Conservation (phyloP, 2,329 filamentous ascomycete genomes). For the Colletotrichum cuscutae region DNA sequence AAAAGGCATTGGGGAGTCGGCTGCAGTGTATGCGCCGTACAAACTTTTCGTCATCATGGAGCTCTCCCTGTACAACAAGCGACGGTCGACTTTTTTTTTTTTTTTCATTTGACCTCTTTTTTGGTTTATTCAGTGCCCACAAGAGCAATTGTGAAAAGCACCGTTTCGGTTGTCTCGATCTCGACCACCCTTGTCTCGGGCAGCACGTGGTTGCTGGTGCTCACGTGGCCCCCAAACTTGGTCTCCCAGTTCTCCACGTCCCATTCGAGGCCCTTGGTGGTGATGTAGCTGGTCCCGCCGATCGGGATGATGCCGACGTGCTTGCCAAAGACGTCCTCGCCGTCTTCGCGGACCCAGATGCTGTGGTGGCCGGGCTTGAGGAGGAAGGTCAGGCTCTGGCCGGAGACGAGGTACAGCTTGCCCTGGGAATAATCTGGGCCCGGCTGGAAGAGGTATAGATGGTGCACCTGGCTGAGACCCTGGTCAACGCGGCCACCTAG, state of each 20-base stretch:
- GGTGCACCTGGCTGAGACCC: conserved; percentile 87
- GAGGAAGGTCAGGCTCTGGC: conserved; percentile 83
- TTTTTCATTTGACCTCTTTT: no score
- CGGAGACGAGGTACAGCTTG: conserved; percentile 81
- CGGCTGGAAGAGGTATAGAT: conserved; percentile 75
- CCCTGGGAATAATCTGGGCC: conserved; percentile 61
- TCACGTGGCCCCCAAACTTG: conserved; percentile 76
- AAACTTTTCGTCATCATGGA: conserved; percentile 3
- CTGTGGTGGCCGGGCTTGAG: conserved; percentile 75
- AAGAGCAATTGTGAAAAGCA: conserved; percentile 81
- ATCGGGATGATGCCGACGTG: conserved; percentile 90
- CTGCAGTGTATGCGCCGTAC: neutral
- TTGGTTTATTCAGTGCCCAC: conserved; percentile 35
- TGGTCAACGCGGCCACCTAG: conserved; percentile 94
- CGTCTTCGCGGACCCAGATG: conserved; percentile 71
- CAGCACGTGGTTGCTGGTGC: conserved; percentile 83
- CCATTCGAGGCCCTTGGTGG: conserved; percentile 87
- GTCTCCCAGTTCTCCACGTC: conserved; percentile 87
- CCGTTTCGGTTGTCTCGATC: conserved; percentile 70
- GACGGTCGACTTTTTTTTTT: conserved; percentile 14
- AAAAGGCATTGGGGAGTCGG: conserved; percentile 29
- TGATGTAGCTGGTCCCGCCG: conserved; percentile 81
- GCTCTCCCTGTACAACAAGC: conserved; percentile 25
- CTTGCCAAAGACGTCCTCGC: conserved; percentile 71
- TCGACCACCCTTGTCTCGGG: conserved; percentile 68